These are phyloP conservation scores for Fusarium agapanthi DNA, from an alignment of 2,329 filamentous ascomycete species.

Conservation along the genomic window DNA sequence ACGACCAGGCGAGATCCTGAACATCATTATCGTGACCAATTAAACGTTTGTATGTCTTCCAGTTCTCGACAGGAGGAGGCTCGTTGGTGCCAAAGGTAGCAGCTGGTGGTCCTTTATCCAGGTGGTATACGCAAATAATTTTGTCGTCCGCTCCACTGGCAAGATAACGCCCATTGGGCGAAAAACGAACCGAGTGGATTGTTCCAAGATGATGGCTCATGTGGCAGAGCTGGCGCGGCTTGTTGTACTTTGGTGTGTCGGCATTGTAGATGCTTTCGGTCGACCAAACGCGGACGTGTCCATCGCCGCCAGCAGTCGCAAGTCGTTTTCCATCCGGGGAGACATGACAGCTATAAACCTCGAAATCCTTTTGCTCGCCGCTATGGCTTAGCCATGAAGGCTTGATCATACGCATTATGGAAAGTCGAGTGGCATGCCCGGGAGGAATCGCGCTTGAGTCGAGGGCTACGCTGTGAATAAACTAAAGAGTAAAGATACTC, in stretches of 20 bases:
- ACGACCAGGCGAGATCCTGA: slow-evolving; percentile 96
- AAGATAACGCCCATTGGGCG: slow-evolving; percentile 91
- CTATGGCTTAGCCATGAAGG: slow-evolving; percentile 95
- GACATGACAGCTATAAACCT: slow-evolving; percentile 98
- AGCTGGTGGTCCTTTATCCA: slow-evolving; percentile 83
- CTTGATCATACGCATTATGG: slow-evolving; percentile 85
- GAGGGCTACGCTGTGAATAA: neutral
- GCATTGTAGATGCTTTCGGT: slow-evolving; percentile 91
- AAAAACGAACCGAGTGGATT: slow-evolving; percentile 97
- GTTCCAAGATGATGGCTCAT: slow-evolving; percentile 99
- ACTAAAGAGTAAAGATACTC: neutral
- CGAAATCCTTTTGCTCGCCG: slow-evolving; percentile 97
- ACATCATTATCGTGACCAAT: slow-evolving; percentile 99
- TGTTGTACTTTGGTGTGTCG: slow-evolving; percentile 73
- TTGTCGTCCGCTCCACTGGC: slow-evolving; percentile 98
- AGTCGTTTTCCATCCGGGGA: slow-evolving; percentile 92
- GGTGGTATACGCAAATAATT: slow-evolving; percentile 95
- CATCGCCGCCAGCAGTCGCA: slow-evolving; percentile 95
- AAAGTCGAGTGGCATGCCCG: slow-evolving; percentile 37
- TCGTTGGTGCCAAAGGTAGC: slow-evolving; percentile 90
- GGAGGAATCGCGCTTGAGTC: slow-evolving; percentile 10
- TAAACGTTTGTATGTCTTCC: slow-evolving; percentile 92
- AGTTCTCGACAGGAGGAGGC: slow-evolving; percentile 93
- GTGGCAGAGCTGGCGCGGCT: slow-evolving; percentile 92
- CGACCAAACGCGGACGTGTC: slow-evolving; percentile 97